Evolutionary conservation across 176 grass and related monocot genomes (phyloP), one percentile per base, ranked within the genome.

Genomic region (Bonia amplexicaulis): DNA sequence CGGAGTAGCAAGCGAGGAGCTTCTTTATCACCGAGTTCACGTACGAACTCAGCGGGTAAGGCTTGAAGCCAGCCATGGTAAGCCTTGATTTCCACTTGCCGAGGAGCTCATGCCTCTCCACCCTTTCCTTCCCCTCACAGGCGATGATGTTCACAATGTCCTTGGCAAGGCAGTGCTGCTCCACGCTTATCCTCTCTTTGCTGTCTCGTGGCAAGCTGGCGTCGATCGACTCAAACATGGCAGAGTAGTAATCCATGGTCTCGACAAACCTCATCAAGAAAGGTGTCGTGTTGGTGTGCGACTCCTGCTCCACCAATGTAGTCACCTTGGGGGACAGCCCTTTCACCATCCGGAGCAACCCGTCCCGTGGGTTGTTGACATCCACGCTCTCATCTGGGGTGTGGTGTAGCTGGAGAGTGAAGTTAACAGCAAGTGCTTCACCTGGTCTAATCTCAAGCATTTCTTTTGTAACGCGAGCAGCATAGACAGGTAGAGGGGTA

Each of bases 101-200:
- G 29, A 98, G 87, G 35, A 98, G 90, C 81, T 98, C 96, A 6
- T 98, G 96, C 39, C 96, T 87, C 85, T 95, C 93, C 52, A 98
- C 84, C 66, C 96, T 89, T 29, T 93, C 91, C 85, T 95, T 90
- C 77, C 96, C 96, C 78, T 98, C 96, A 3, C 96, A 95, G 16
- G 96, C 93, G 9, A 98, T 94, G 39, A 98, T 94, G 87, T 98
- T 98, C 64, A 98, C 96, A 49, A 98, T 95, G 26, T 98, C 96
- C 84, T 92, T 98, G 44, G 96, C 96, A 11, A 98, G 82, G 69
- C 96, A 98, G 85, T 98, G 96, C 86, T 95, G 91, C 89, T 98
- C 96, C 58, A 95, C 93, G 4, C 89, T 90, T 53, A 98, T 98
- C 91, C 93, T 92, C 73, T 95, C 89, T 64, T 90, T 95, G 59